Conservation (phyloP, 257 asterid species). For the Nicotiana paniculata region DNA sequence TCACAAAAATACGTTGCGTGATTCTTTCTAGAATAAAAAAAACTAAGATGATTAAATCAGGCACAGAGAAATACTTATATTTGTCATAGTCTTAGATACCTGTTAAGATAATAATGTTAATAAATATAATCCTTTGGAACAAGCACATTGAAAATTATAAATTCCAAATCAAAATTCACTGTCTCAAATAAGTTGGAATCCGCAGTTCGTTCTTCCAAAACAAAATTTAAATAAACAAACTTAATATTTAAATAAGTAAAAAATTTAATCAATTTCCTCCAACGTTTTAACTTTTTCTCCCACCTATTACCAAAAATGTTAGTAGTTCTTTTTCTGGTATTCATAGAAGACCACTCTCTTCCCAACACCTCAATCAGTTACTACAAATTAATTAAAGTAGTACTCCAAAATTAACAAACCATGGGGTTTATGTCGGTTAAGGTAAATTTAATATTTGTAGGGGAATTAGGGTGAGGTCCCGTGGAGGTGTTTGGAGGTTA, state of each 20-base stretch:
- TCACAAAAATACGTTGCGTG: not conserved
- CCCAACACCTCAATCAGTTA: not conserved
- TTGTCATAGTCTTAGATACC: no score
- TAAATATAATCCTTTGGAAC: not conserved
- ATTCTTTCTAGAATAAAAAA: not conserved
- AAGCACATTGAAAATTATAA: not conserved
- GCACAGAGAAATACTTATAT: not conserved
- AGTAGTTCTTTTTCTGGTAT: not conserved
- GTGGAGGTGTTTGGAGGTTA: no score
- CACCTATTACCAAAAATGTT: not conserved
- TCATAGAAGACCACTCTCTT: not conserved
- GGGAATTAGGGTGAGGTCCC: no score
- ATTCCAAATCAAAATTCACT: no score
- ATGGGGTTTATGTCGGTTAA: not conserved
- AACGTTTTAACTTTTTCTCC: no score
- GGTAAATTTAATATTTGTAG: no score
- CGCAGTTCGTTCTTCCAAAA: no score
- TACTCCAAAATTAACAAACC: not conserved
- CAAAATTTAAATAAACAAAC: no score
- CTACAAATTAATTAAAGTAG: not conserved
- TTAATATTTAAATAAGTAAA: no score
- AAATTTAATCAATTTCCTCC: not conserved
- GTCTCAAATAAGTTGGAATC: no score
- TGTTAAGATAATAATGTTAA: no score
- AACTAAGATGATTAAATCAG: not conserved